Base-by-base conservation (phyloP, 495 filamentous ascomycete genomes). In the Hypoxylon cercidicola region DNA sequence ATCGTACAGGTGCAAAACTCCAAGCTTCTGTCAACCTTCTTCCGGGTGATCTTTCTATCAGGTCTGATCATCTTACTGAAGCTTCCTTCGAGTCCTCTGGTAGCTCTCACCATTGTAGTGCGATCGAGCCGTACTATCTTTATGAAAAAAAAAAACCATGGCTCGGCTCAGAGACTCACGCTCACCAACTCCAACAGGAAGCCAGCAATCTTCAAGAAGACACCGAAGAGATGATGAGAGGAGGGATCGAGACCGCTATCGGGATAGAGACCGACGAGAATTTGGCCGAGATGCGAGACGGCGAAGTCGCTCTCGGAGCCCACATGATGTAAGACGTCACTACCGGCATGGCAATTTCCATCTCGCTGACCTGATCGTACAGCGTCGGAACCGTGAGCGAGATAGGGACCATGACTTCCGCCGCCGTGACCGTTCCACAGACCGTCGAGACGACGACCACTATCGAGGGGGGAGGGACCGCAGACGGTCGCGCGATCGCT, bases 131-230 rank as follows among this genome's bases (percentile, higher is more conserved):
- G 63, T 71, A 72, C 68, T 60, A 67, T 64, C 48, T 54, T 56
- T 48, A 12, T 44, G 59, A 8, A 81, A 85, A 73, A 8, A 81
- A 85, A 73, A 83, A 84, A 89, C 78, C 78, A 93, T 93, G 90
- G 89, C 90, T 89, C 90, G 90, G 84, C 90, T 87, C 85, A 89
- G 86, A 88, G 89, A 92, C 87, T 88, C 89, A 87, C 90, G 90
- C 90, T 93, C 90, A 93, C 90, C 90, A 91, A 92, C 90, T 87
- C 90, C 90, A 89, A 88, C 89, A 93, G 90, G 90, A 88, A 92
- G 89, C 83, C 87, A 90, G 73, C 87, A 85, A 78, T 89, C 88
- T 71, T 88, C 89, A 70, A 88, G 86, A 81, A 85, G 86, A 68
- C 79, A 73, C 69, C 89, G 88, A 73, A 87, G 89, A 84, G 89